Evolutionary conservation across 495 filamentous ascomycete genomes (phyloP).

Genomic region (Emericellopsis terricola): DNA sequence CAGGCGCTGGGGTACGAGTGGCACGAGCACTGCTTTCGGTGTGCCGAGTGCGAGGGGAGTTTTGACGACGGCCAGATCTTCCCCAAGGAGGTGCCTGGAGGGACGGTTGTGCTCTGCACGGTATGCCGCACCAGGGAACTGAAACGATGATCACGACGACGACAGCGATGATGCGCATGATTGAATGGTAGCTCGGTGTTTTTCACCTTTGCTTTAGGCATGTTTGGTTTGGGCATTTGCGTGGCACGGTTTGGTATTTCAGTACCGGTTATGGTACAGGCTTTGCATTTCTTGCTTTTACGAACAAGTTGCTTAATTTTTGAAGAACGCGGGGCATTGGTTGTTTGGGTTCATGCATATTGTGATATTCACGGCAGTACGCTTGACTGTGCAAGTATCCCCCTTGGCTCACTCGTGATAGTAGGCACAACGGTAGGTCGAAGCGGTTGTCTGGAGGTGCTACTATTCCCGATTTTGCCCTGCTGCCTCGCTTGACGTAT

Average conservation of each 20-base stretch:
- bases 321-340: too few relatives aligned
- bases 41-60: slow-evolving; percentile 32
- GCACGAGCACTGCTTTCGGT: slow-evolving; percentile 85
- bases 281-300: too few relatives aligned
- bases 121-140: slow-evolving; percentile 29
- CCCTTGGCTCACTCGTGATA: too few relatives aligned
- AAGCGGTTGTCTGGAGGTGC: too few relatives aligned
- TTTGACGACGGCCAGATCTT: slow-evolving; percentile 40
- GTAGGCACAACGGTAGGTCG: too few relatives aligned
- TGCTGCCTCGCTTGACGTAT: too few relatives aligned
- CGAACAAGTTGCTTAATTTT: too few relatives aligned
- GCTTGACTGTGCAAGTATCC: too few relatives aligned
- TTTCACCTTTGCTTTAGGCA: slow-evolving; percentile 1
- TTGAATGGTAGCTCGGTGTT: slow-evolving; percentile 2
- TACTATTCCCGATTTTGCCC: too few relatives aligned
- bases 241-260: not conserved
- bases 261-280: too few relatives aligned
- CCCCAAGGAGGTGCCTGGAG: slow-evolving; percentile 20
- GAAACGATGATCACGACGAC: slow-evolving; percentile 20
- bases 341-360: too few relatives aligned
- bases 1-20: slow-evolving; percentile 80
- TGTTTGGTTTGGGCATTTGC: slow-evolving; percentile 1
- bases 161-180: slow-evolving; percentile 1
- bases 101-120: slow-evolving; percentile 28
- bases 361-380: too few relatives aligned